These are phyloP conservation scores for Penicillium sp. DNA, from an alignment of 2,329 filamentous ascomycete genomes.

Conservation along the genomic window DNA sequence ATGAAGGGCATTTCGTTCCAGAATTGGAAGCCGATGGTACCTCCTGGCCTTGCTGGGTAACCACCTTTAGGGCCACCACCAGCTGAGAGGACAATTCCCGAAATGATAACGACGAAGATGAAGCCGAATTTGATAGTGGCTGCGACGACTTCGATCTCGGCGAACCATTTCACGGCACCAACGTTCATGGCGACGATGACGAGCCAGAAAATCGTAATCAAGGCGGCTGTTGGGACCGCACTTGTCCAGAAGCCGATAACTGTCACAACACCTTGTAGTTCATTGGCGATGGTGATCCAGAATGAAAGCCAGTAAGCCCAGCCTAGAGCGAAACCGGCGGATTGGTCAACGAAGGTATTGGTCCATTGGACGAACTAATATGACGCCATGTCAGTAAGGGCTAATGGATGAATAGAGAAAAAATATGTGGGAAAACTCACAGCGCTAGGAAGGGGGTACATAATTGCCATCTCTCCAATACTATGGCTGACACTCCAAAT, in stretches of 20 bases:
- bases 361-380: slow-evolving; percentile 48
- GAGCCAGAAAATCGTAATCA: slow-evolving; percentile 48
- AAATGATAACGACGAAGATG: slow-evolving; percentile 52
- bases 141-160: slow-evolving; percentile 48
- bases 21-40: slow-evolving; percentile 37
- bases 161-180: slow-evolving; percentile 46
- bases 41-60: background rate
- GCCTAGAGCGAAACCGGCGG: slow-evolving; percentile 48
- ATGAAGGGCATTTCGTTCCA: slow-evolving; percentile 45
- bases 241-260: slow-evolving; percentile 49
- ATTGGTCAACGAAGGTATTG: slow-evolving; percentile 46
- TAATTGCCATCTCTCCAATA: slow-evolving; percentile 13
- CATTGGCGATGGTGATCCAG: slow-evolving; percentile 49
- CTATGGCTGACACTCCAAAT: slow-evolving; percentile 6
- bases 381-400: background rate
- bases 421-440: background rate
- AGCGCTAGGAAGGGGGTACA: slow-evolving; percentile 49
- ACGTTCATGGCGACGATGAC: slow-evolving; percentile 48
- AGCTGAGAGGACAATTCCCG: slow-evolving; percentile 45
- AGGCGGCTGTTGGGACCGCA: slow-evolving; percentile 45
- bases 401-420: background rate
- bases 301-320: slow-evolving; percentile 52
- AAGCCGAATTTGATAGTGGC: slow-evolving; percentile 50
- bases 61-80: slow-evolving; percentile 43
- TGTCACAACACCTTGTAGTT: slow-evolving; percentile 43